phyloP scores from a whole-genome alignment of 805 yeast species.

The Kluyveromyces aestuarii region DNA sequence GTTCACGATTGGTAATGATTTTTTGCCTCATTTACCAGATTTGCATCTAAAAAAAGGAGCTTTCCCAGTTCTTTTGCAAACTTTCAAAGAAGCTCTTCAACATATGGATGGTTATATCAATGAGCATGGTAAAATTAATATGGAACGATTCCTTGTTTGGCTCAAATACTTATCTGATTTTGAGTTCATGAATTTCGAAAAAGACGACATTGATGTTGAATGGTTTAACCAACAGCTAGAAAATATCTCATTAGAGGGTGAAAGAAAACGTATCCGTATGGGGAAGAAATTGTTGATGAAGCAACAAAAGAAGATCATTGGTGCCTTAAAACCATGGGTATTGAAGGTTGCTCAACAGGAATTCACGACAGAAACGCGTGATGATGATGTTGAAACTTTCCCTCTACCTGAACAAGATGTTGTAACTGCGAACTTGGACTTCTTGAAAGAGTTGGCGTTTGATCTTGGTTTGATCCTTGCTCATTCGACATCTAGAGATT shows the following conservation, averaged over 20 bases:
- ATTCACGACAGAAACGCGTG: constrained; percentile 33
- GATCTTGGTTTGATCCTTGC: constrained; percentile 59
- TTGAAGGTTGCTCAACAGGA: constrained; percentile 26
- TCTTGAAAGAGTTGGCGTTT: constrained; percentile 53
- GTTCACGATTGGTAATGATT: constrained; percentile 96
- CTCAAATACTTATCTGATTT: constrained; percentile 65
- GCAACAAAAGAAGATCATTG: constrained; percentile 69
- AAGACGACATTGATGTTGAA: constrained; percentile 70
- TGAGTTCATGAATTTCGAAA: constrained; percentile 81
- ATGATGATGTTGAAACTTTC: constrained; percentile 38
- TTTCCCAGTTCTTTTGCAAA: constrained; percentile 80
- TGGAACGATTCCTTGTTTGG: constrained; percentile 66
- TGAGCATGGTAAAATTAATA: constrained; percentile 72
- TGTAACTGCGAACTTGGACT: constrained; percentile 39
- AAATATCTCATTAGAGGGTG: constrained; percentile 65
- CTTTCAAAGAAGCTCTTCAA: constrained; percentile 74
- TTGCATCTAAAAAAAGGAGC: constrained; percentile 92
- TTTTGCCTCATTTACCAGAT: constrained; percentile 93
- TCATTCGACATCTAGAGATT: constrained; percentile 49
- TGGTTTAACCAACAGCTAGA: constrained; percentile 88
- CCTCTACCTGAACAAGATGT: constrained; percentile 32
- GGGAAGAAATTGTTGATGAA: constrained; percentile 59
- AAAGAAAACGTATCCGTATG: constrained; percentile 51
- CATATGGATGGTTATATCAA: constrained; percentile 77
- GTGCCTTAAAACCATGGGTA: constrained; percentile 42